Evolutionary conservation across 2,329 filamentous ascomycete species (phyloP).

Genomic region (Ceratocystiopsis minuta): DNA sequence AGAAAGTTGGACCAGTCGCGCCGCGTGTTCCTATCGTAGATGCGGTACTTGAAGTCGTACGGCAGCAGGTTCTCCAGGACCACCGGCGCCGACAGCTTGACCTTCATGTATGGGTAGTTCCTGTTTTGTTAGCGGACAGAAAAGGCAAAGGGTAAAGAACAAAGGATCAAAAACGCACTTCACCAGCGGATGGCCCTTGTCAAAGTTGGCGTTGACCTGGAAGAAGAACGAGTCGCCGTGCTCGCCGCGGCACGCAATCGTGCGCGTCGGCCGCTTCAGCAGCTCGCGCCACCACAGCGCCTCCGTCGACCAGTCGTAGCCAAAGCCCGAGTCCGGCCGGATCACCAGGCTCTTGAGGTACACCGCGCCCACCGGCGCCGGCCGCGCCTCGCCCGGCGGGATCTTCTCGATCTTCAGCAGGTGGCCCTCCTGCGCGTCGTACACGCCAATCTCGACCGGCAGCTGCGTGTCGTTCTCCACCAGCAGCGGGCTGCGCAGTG

Average conservation of each 20-base stretch:
- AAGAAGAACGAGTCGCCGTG: conserved; percentile 88
- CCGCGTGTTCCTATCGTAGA: conserved; percentile 96
- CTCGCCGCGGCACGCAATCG: conserved; percentile 77
- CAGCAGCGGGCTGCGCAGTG: conserved; percentile 74
- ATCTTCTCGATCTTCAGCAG: conserved; percentile 97
- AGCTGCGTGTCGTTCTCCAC: conserved; percentile 97
- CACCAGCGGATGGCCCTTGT: conserved; percentile 66
- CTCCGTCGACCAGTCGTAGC: conserved; percentile 87
- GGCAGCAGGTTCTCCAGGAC: conserved; percentile 89
- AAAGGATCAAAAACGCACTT: conserved; percentile 27
- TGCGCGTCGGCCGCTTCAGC: conserved; percentile 65
- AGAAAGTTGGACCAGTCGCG: conserved; percentile 99
- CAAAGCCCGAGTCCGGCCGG: conserved; percentile 86
- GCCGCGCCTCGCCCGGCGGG: conserved; percentile 71
- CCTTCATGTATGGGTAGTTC: conserved; percentile 83
- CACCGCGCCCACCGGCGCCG: conserved; percentile 79
- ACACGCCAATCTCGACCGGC: conserved; percentile 82
- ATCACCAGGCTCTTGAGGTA: conserved; percentile 78
- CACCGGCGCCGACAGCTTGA: conserved; percentile 80
- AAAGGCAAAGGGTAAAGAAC: background rate
- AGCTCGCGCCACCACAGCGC: conserved; percentile 85
- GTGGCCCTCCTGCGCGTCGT: conserved; percentile 70
- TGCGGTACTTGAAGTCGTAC: conserved; percentile 97
- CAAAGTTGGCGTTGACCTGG: conserved; percentile 75
- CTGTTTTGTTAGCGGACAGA: conserved; percentile 20